Evolutionary conservation across 495 filamentous ascomycete genomes (phyloP).

Genomic region (Neurospora africana): DNA sequence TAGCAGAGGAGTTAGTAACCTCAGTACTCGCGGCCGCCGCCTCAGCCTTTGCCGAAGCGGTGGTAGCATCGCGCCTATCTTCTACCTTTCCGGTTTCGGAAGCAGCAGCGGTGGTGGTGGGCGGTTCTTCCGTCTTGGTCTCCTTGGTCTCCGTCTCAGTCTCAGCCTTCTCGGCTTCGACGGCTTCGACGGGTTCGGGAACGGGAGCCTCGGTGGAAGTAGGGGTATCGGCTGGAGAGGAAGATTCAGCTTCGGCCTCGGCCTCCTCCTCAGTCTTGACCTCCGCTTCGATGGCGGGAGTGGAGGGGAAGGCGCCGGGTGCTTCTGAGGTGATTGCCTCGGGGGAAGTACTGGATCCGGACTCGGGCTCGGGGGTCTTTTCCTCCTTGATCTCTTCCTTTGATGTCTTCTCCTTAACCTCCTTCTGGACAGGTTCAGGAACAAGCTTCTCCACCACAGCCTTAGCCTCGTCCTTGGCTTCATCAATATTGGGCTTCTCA

Average conservation of each 20-base stretch:
- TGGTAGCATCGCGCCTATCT: not conserved
- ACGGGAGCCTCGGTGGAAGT: conserved; percentile 4
- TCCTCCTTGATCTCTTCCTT: conserved; percentile 19
- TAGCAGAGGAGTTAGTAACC: not conserved
- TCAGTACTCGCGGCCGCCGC: not conserved
- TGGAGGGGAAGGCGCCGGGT: not conserved
- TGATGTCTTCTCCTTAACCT: not conserved
- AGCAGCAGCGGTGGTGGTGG: not conserved
- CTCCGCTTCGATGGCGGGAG: conserved; percentile 4
- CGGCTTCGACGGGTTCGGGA: conserved; percentile 4
- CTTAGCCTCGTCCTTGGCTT: conserved; percentile 12
- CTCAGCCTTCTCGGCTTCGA: not conserved
- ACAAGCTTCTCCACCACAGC: conserved; percentile 15
- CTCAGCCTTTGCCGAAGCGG: not conserved
- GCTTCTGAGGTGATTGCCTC: conserved; percentile 1
- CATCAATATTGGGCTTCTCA: conserved; percentile 15
- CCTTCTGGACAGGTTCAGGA: not conserved
- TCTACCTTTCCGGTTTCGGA: not conserved
- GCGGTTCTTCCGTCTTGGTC: not conserved
- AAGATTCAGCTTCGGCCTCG: not conserved
- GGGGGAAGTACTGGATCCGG: not conserved
- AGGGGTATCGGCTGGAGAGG: not conserved
- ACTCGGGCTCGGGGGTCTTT: conserved; percentile 10
- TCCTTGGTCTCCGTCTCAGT: conserved; percentile 7
- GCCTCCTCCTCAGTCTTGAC: conserved; percentile 4